phyloP scores from a whole-genome alignment of 1,284 basidiomycete species.

The Apiotrichum porosum region DNA sequence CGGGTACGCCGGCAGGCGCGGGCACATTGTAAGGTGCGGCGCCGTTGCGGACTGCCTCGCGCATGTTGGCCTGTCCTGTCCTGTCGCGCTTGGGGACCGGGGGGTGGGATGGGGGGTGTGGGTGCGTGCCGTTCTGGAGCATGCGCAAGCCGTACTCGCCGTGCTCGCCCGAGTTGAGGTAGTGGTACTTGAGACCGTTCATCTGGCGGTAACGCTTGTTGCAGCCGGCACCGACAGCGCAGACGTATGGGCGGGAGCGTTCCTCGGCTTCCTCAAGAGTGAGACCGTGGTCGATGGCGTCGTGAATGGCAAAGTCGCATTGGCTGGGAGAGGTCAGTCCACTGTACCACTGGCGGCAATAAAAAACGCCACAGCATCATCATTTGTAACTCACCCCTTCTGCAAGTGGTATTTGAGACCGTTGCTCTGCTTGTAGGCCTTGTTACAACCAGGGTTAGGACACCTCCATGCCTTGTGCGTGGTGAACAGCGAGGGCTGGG shows the following conservation, averaged over 20 bases:
- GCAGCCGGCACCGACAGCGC: conserved; percentile 78
- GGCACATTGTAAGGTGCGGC: conserved; percentile 29
- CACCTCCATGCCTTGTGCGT: conserved; percentile 86
- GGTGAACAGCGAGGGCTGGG: conserved; percentile 50
- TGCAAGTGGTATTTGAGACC: conserved; percentile 96
- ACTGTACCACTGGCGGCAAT: no score
- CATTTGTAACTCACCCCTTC: conserved; percentile 29
- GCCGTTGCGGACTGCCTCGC: conserved; percentile 4
- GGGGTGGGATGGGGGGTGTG: conserved; percentile 37
- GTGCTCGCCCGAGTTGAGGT: conserved; percentile 93
- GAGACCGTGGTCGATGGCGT: conserved; percentile 62
- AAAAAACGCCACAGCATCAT: background rate
- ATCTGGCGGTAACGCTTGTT: conserved; percentile 95
- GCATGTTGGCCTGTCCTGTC: conserved; percentile 7
- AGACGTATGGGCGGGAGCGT: conserved; percentile 75
- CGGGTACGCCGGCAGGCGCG: conserved; percentile 9
- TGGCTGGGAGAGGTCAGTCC: conserved; percentile 58
- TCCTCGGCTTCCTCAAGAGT: conserved; percentile 77
- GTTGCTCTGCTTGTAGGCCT: conserved; percentile 96
- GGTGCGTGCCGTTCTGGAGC: conserved; percentile 75
- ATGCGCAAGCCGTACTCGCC: conserved; percentile 78
- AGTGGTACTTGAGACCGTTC: conserved; percentile 91
- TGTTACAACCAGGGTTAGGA: conserved; percentile 95
- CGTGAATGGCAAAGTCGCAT: conserved; percentile 80
- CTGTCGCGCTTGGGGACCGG: conserved; percentile 22